Evolutionary conservation across 129 eudicot genomes (phyloP).

Genomic region (Tanacetum coccineum): DNA sequence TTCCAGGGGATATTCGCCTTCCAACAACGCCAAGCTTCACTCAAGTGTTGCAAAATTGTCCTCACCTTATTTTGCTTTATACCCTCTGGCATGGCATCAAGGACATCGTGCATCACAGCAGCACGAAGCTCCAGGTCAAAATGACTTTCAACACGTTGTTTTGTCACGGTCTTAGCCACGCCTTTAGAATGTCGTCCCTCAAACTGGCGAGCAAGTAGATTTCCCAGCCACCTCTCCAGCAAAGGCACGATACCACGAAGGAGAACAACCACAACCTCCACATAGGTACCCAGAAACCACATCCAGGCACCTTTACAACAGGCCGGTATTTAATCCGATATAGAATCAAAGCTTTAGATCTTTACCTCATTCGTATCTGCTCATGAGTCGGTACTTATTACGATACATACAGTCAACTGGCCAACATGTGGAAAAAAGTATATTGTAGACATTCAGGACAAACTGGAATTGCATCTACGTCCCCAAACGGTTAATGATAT

Average conservation of each 20-base stretch:
- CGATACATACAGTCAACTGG: conserved; percentile 96
- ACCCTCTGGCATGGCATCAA: conserved; percentile 99
- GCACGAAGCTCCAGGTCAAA: conserved; percentile 99
- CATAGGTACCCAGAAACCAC: conserved; percentile 99
- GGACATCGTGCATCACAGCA: conserved; percentile 99
- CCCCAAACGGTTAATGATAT: conserved; percentile 92
- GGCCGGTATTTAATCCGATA: conserved; percentile 98
- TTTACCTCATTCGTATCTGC: conserved; percentile 97
- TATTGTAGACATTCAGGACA: conserved; percentile 97
- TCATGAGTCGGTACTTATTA: conserved; percentile 93
- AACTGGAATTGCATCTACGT: conserved; percentile 97
- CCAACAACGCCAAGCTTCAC: conserved; percentile 99
- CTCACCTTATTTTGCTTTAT: conserved; percentile 95
- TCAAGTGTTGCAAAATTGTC: conserved; percentile 93
- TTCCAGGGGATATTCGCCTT: conserved; percentile 99
- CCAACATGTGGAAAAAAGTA: conserved; percentile 97
- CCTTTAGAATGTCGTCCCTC: conserved; percentile 98
- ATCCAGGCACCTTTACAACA: conserved; percentile 98
- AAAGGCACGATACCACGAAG: conserved; percentile 97
- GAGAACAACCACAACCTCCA: conserved; percentile 98
- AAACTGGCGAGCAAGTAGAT: conserved; percentile 92
- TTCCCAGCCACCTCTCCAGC: conserved; percentile 92
- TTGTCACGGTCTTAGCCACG: conserved; percentile 95
- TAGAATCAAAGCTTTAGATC: conserved; percentile 92
- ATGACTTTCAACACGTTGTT: conserved; percentile 99